phyloP scores from a whole-genome alignment of 345 rosid genomes.

The Arabidopsis thaliana region TAIR10.1 NC_003074.8:7672001-7672500 shows the following conservation, averaged over 20 bases:
- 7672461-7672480: background rate
- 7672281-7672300: constrained; percentile 1
- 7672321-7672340: too few species aligned
- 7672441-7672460: background rate
- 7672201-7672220: background rate
- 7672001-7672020: too few species aligned
- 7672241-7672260: background rate
- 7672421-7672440: background rate
- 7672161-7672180: background rate
- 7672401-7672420: too few species aligned
- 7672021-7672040: too few species aligned
- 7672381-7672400: too few species aligned
- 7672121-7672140: constrained; percentile 12
- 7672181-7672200: background rate
- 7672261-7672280: background rate
- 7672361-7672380: too few species aligned
- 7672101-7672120: background rate
- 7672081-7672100: background rate
- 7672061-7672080: too few species aligned
- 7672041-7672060: too few species aligned
- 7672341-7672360: too few species aligned
- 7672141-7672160: constrained; percentile 9
- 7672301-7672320: background rate
- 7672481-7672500: background rate
- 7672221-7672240: background rate